Conservation (phyloP, 352 stramenopile species). For the Pythium aquatile region DNA sequence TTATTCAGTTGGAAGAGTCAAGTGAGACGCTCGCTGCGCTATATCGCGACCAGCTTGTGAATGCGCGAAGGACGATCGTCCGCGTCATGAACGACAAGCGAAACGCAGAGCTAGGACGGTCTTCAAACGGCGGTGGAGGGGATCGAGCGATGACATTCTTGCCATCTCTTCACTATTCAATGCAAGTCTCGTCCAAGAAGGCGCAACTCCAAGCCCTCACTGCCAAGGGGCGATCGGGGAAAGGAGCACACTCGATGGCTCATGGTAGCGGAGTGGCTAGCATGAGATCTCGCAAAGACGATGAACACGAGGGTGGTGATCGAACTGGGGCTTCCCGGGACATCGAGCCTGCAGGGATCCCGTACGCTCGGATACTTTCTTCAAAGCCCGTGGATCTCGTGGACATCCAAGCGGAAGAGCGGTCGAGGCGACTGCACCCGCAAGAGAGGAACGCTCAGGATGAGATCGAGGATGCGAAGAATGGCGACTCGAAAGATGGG, state of each 20-base stretch:
- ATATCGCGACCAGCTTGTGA: conserved; percentile 31
- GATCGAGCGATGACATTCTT: conserved; percentile 21
- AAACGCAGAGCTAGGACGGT: conserved; percentile 23
- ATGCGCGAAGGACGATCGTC: conserved; percentile 38
- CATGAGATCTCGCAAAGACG: neutral
- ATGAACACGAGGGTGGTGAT: neutral
- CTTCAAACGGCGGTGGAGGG: neutral
- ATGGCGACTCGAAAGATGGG: neutral
- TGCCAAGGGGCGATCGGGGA: neutral
- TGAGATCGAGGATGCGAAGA: neutral
- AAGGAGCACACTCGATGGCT: neutral
- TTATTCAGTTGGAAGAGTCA: conserved; percentile 18
- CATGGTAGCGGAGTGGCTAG: neutral
- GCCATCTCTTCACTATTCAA: conserved; percentile 26
- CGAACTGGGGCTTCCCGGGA: neutral
- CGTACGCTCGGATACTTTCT: conserved; percentile 32
- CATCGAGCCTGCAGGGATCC: conserved; percentile 19
- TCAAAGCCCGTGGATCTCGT: conserved; percentile 29
- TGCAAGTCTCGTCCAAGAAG: conserved; percentile 15
- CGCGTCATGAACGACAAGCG: conserved; percentile 55
- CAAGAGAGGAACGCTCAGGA: neutral
- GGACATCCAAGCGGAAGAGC: conserved; percentile 17
- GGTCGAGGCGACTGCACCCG: neutral
- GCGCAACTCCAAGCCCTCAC: conserved; percentile 10
- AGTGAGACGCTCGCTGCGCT: conserved; percentile 25